A percentile compares a stretch with the other conserved stretches of the same genome.
Conservation (phyloP, 371 early-diverging fungal genomes). For the Synchytrium microbalum region DNA sequence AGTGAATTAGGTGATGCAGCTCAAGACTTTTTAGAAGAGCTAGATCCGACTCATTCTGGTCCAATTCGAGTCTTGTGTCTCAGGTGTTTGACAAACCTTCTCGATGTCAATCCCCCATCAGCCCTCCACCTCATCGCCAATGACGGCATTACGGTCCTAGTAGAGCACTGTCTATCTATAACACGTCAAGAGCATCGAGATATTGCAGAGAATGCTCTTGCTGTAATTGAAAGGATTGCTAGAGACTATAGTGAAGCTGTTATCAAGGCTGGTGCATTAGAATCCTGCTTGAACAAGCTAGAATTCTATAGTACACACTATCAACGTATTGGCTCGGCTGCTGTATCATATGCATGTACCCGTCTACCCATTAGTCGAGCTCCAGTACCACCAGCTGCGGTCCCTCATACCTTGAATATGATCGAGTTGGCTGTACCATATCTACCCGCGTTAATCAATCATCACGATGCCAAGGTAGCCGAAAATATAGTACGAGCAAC, state of each 20-base stretch:
- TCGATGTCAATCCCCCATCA: slow-evolving; percentile 77
- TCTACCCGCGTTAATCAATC: slow-evolving; percentile 55
- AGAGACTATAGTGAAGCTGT: slow-evolving; percentile 64
- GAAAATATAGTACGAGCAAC: slow-evolving; percentile 62
- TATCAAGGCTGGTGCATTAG: slow-evolving; percentile 54
- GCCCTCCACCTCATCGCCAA: slow-evolving; percentile 52
- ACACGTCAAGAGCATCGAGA: slow-evolving; percentile 65
- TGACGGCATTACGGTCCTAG: slow-evolving; percentile 63
- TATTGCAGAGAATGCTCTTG: slow-evolving; percentile 79
- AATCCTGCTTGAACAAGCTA: neutral
- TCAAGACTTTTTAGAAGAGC: slow-evolving; percentile 6
- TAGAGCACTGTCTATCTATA: slow-evolving; percentile 67
- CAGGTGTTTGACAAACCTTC: slow-evolving; percentile 77
- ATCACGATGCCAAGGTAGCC: slow-evolving; percentile 64
- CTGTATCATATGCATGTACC: neutral
- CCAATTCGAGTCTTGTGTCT: slow-evolving; percentile 78
- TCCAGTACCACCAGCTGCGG: slow-evolving; percentile 5
- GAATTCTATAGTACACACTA: neutral
- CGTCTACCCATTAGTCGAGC: neutral
- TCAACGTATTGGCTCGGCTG: neutral
- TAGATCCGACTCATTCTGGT: slow-evolving; percentile 20
- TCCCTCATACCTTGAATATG: slow-evolving; percentile 37
- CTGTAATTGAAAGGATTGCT: slow-evolving; percentile 64
- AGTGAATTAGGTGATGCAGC: slow-evolving; percentile 18
- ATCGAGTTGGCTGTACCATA: slow-evolving; percentile 62